Conservation (phyloP, 768 basidiomycete species). For the Boletellus ananiceps region DNA sequence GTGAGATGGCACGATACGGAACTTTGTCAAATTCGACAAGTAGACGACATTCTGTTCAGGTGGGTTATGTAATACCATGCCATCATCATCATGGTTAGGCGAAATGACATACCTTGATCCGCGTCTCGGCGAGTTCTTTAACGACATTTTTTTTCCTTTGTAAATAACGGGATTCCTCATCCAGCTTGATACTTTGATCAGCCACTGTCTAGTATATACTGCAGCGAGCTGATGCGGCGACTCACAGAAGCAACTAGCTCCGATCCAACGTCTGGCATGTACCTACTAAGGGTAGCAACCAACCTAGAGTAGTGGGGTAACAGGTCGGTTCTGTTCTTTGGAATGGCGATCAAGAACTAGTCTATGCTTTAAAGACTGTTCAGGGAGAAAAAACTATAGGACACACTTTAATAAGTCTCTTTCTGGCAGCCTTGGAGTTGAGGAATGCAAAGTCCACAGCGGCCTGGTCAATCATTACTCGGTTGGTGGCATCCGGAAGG, state of each 20-base stretch:
- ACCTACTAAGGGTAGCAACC: constrained; percentile 81
- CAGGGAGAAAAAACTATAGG: not conserved
- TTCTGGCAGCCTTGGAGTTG: constrained; percentile 94
- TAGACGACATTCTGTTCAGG: constrained; percentile 73
- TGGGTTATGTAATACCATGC: not conserved
- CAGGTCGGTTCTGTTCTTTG: constrained; percentile 84
- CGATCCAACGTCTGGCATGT: constrained; percentile 89
- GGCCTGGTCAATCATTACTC: constrained; percentile 84
- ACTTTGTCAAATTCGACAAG: constrained; percentile 92
- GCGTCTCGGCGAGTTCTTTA: constrained; percentile 80
- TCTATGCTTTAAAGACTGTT: constrained; percentile 8
- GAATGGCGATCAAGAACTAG: constrained; percentile 78
- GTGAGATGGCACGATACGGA: constrained; percentile 84
- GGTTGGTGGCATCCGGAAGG: constrained; percentile 91
- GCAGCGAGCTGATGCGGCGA: constrained; percentile 6
- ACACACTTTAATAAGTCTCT: constrained; percentile 77
- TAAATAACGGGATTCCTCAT: constrained; percentile 94
- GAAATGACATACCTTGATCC: constrained; percentile 61
- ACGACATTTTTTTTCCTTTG: constrained; percentile 92
- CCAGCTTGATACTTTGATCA: constrained; percentile 52
- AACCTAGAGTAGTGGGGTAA: constrained; percentile 91
- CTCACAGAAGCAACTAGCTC: constrained; percentile 79
- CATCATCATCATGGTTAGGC: not conserved
- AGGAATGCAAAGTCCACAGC: constrained; percentile 95
- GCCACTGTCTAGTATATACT: not conserved